Base-by-base conservation (phyloP, 2,329 filamentous ascomycete species). In the Beauveria medogensis region DNA sequence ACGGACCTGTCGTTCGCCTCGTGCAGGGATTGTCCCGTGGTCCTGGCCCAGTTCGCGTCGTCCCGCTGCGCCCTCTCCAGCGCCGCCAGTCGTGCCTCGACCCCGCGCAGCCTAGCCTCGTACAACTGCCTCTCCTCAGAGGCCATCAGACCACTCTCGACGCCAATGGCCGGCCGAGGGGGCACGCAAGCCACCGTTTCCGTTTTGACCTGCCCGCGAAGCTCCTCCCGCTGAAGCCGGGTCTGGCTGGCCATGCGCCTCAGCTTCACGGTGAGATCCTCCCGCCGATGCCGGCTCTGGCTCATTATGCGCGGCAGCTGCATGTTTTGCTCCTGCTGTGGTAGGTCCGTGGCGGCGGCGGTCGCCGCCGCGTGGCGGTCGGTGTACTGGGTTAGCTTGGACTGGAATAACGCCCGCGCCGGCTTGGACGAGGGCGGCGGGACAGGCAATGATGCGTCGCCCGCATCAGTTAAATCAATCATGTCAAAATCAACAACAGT, bases 1-100 rank as follows among this genome's bases (percentile, higher is more conserved):
- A 61, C 12, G 5, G 53, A 51, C 34, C 50, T 52, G 14, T 40
- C 53, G 50, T 61, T 61, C 4, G 59, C 59, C 8, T 56, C 59
- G 20, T 52, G 52, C 37, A 61, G 18, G 41, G 52, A 61, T 18
- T 20, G 20, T 14, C 53, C 26, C 46, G 56, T 61, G 7, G 53
- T 5, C 14, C 53, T 20, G 7, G 46, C 46, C 59, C 59, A 61
- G n/a, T 14, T 28, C 37, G 46, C 26, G 7, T 52, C 53, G 3
- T 57, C 26, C 20, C 6, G 26, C 5, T 34, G 59, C 34, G 30
- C 20, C 12, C 16, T 52, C 34, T 61, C 59, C 24, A 61, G 46
- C n/a, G 7, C 37, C 3, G 37, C 40, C 9, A 61, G 7, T 14
- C 53, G 16, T 14, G 22, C 24, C 37, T 61, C 59, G 22, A 56